Evolutionary conservation across 192 early-diverging fungal genomes (phyloP).

Genomic region (Coemansia sp.): DNA sequence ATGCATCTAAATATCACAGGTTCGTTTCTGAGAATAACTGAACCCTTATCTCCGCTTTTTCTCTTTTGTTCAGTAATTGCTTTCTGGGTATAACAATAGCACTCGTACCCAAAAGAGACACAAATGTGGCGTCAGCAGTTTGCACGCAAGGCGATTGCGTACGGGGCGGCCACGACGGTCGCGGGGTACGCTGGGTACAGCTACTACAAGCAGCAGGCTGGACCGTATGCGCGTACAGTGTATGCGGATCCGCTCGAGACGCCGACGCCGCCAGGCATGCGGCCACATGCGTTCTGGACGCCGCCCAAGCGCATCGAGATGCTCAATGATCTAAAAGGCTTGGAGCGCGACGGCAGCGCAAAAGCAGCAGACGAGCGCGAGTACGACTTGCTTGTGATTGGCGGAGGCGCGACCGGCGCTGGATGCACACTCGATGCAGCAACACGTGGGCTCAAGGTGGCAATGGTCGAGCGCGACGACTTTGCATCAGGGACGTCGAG

Average conservation of each 20-base stretch:
- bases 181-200: constrained; percentile 22
- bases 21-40: background rate
- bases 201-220: constrained; percentile 13
- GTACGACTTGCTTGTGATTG: constrained; percentile 89
- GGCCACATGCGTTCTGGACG: constrained; percentile 71
- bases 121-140: constrained; percentile 50
- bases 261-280: constrained; percentile 33
- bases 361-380: constrained; percentile 45
- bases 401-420: constrained; percentile 93
- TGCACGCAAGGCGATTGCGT: constrained; percentile 22
- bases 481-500: constrained; percentile 92
- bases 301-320: constrained; percentile 73
- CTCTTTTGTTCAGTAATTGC: background rate
- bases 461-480: constrained; percentile 94
- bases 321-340: constrained; percentile 64
- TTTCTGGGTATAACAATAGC: background rate
- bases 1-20: background rate
- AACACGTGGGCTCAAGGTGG: constrained; percentile 87
- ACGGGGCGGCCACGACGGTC: constrained; percentile 29
- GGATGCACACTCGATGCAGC: constrained; percentile 92
- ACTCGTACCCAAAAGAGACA: background rate
- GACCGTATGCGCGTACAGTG: constrained; percentile 5
- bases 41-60: background rate
- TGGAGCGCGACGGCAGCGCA: constrained; percentile 32
- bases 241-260: constrained; percentile 47